These are phyloP conservation scores for Ganoderma boninense DNA, from an alignment of 1,284 basidiomycete species.

Conservation along the genomic window DNA sequence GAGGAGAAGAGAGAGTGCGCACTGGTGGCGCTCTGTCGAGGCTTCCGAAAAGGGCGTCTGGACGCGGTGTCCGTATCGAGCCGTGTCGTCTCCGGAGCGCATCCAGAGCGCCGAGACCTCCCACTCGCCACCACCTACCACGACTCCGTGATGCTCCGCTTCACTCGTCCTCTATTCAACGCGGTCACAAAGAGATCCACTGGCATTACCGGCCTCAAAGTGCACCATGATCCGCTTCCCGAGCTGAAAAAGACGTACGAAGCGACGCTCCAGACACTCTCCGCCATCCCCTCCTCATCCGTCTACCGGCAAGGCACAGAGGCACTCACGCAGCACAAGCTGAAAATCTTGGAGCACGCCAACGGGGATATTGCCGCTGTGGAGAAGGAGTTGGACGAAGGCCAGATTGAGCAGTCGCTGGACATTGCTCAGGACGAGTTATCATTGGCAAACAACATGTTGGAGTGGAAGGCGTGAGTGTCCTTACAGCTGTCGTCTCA, in stretches of 20 bases:
- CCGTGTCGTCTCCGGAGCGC: too few species aligned
- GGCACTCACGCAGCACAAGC: conserved; percentile 86
- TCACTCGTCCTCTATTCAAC: conserved; percentile 77
- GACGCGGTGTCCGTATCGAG: conserved; percentile 3
- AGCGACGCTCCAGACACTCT: conserved; percentile 79
- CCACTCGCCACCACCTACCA: conserved; percentile 25
- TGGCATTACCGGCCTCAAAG: conserved; percentile 77
- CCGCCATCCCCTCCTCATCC: conserved; percentile 78
- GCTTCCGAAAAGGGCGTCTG: conserved; percentile 12
- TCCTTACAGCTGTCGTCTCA: not conserved
- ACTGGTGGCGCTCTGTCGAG: not conserved
- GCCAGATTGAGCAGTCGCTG: conserved; percentile 86
- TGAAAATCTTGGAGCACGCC: conserved; percentile 76
- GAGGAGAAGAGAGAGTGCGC: conserved; percentile 11
- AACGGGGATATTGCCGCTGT: conserved; percentile 71
- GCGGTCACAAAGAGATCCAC: conserved; percentile 78
- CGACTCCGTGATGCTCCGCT: conserved; percentile 70
- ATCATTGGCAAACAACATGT: conserved; percentile 82
- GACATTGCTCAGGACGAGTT: conserved; percentile 89
- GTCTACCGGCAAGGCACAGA: conserved; percentile 94
- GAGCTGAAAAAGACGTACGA: conserved; percentile 82
- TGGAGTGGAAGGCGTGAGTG: conserved; percentile 96
- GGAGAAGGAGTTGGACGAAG: conserved; percentile 80
- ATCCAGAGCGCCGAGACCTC: conserved; percentile 7
- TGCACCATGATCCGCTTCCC: conserved; percentile 84